A percentile compares a stretch with the other conserved stretches of the same genome.
Evolutionary conservation across 2,329 filamentous ascomycete genomes (phyloP).

Genomic region (Apiospora sp.): DNA sequence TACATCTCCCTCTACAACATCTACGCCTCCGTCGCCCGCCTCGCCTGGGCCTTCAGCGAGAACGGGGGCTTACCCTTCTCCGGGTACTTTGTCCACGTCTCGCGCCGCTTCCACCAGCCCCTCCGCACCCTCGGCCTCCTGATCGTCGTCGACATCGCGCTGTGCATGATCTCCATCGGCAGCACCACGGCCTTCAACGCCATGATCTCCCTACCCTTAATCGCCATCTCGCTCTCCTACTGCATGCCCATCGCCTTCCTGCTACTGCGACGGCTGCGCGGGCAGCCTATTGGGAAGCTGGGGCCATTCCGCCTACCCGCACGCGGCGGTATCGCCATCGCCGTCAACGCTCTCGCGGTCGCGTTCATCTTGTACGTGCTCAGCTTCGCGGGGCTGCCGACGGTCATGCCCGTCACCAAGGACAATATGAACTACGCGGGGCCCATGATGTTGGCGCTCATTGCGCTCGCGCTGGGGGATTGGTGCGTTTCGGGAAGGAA

Average conservation of each 20-base stretch:
- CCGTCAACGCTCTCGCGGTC: background rate
- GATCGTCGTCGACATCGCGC: background rate
- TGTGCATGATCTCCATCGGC: constrained; percentile 10
- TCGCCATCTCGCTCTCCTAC: background rate
- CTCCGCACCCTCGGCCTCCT: background rate
- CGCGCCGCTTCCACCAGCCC: background rate
- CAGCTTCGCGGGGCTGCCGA: constrained; percentile 6
- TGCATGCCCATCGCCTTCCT: background rate
- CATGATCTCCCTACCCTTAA: background rate
- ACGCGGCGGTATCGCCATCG: background rate
- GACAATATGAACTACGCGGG: constrained; percentile 8
- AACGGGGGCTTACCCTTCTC: background rate
- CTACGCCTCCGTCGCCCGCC: background rate
- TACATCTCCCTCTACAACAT: background rate
- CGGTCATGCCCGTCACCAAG: background rate
- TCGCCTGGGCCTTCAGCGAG: background rate
- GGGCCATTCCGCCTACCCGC: background rate
- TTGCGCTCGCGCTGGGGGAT: background rate
- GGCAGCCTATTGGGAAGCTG: background rate
- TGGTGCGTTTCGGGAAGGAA: background rate
- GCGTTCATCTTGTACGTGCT: background rate
- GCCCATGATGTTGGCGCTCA: background rate
- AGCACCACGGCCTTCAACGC: constrained; percentile 5
- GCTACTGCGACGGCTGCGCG: background rate
- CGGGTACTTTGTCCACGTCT: background rate